Base-by-base conservation (phyloP, 257 asterid species). In the Scutellaria barbata region DNA sequence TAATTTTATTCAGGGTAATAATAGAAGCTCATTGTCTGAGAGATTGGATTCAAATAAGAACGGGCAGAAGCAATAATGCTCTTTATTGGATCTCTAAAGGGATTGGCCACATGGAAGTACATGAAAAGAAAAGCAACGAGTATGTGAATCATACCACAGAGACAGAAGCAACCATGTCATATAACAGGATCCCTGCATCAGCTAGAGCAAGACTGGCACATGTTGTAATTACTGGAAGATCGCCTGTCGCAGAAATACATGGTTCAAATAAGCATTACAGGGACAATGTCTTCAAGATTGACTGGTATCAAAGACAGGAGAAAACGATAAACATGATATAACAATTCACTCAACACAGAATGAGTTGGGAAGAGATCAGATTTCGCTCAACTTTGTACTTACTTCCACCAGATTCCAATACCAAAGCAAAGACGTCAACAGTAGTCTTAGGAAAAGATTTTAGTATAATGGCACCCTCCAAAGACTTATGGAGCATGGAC, bases 391-490 rank as follows among this genome's bases (percentile, higher is more conserved):
- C 30, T 22, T 45, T 52, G 47, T 69, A 90, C 98, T 84, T 81
- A 93, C 99, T 83, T 79, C 99, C 99, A 65, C 98, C 96, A 73
- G 99, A 91, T 85, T 95, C 99, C 92, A 95, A 80, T 54, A 95
- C 98, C 86, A 95, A 82, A 78, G 98, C 98, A 81, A 95, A 92
- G 64, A 95, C 98, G 85, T 95, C 99, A 54, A 95, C 98, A 40
- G 96, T 89, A 3, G 98, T 95, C 85, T 95, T 95, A 48, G 99
- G 99, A 78, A 95, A 95, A 50, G 97, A 89, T 58, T 89, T 84
- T 71, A 95, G 85, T 65, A 95, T 85, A 75, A 95, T 89, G 73
- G 95, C 89, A 74, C 97, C 99, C 77, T 91, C 96, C 71, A 95
- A 80, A 77, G 99, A 92, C 85, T 85, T 95, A 81, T 88, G 96